A percentile compares a stretch with the other conserved stretches of the same genome.
These are phyloP conservation scores for Fennellomyces sp. DNA, from an alignment of 371 early-diverging fungal genomes.

Conservation along the genomic window DNA sequence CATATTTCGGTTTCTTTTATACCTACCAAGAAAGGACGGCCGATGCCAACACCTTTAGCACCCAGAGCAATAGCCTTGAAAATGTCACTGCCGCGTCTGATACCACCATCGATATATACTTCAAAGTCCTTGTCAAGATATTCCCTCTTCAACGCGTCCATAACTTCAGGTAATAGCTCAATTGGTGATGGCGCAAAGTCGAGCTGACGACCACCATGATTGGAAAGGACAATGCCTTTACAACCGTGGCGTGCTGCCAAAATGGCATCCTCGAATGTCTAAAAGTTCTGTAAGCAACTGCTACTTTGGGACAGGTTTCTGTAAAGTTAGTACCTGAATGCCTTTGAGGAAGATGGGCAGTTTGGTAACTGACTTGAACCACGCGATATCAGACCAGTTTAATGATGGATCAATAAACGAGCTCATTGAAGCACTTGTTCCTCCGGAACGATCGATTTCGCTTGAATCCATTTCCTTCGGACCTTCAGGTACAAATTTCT, in stretches of 20 bases:
- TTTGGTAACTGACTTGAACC: slow-evolving; percentile 82
- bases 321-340: slow-evolving; percentile 60
- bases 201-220: slow-evolving; percentile 96
- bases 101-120: slow-evolving; percentile 92
- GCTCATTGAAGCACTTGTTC: slow-evolving; percentile 80
- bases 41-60: slow-evolving; percentile 92
- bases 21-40: slow-evolving; percentile 79
- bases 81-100: slow-evolving; percentile 88
- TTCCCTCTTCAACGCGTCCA: slow-evolving; percentile 62
- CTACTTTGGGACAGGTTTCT: too few species aligned
- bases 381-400: slow-evolving; percentile 86
- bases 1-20: too few species aligned
- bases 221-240: slow-evolving; percentile 87
- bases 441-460: slow-evolving; percentile 40
- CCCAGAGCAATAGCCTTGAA: slow-evolving; percentile 95
- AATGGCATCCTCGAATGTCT: slow-evolving; percentile 88
- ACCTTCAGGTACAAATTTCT: slow-evolving; percentile 50
- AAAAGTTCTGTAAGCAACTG: too few species aligned
- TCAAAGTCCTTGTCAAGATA: slow-evolving; percentile 66
- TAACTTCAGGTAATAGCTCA: slow-evolving; percentile 86
- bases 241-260: slow-evolving; percentile 80
- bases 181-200: slow-evolving; percentile 77
- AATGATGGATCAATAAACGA: slow-evolving; percentile 78
- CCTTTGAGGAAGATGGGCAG: slow-evolving; percentile 94
- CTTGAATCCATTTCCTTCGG: slow-evolving; percentile 33